Percentiles rank a stretch among this genome's conserved stretches.
These are phyloP conservation scores for Diaporthe ampelina DNA, from an alignment of 2,329 filamentous ascomycete species.

Conservation along the genomic window DNA sequence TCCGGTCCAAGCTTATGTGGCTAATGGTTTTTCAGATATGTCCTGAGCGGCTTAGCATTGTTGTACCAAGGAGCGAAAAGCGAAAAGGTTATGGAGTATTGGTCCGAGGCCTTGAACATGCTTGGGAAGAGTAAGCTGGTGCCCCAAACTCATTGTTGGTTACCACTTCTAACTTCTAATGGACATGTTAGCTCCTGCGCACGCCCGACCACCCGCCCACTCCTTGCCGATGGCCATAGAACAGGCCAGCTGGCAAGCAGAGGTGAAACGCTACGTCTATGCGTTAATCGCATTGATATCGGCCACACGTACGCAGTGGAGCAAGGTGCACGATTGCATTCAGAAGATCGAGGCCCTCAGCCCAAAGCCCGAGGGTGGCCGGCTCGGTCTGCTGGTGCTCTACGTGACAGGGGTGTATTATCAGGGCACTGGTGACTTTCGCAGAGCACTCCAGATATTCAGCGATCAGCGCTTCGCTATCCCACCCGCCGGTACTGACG, in stretches of 20 bases:
- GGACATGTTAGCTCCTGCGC: conserved; percentile 50
- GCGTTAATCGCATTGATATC: conserved; percentile 79
- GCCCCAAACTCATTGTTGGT: not conserved
- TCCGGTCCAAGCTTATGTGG: conserved; percentile 9
- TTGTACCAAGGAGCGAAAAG: conserved; percentile 44
- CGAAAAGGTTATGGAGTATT: conserved; percentile 41
- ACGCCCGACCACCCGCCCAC: conserved; percentile 47
- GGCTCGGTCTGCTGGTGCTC: conserved; percentile 68
- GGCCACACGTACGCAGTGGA: conserved; percentile 80
- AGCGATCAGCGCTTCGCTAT: conserved; percentile 72
- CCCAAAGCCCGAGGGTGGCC: conserved; percentile 55
- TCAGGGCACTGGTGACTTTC: conserved; percentile 82
- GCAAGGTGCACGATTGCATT: conserved; percentile 71
- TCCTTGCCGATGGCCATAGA: conserved; percentile 68
- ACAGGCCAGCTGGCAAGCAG: conserved; percentile 74
- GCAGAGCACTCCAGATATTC: conserved; percentile 77
- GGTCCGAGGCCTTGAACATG: conserved; percentile 42
- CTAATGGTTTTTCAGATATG: conserved; percentile 58
- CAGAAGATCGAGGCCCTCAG: conserved; percentile 63
- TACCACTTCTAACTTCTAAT: conserved; percentile 30
- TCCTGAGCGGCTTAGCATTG: conserved; percentile 66
- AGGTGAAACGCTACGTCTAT: conserved; percentile 77
- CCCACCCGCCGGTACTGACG: conserved; percentile 53
- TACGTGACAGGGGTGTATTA: conserved; percentile 84
- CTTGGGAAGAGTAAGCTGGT: conserved; percentile 37